These are phyloP conservation scores for Penicillium pulvis DNA, from an alignment of 495 filamentous ascomycete genomes.

Conservation along the genomic window DNA sequence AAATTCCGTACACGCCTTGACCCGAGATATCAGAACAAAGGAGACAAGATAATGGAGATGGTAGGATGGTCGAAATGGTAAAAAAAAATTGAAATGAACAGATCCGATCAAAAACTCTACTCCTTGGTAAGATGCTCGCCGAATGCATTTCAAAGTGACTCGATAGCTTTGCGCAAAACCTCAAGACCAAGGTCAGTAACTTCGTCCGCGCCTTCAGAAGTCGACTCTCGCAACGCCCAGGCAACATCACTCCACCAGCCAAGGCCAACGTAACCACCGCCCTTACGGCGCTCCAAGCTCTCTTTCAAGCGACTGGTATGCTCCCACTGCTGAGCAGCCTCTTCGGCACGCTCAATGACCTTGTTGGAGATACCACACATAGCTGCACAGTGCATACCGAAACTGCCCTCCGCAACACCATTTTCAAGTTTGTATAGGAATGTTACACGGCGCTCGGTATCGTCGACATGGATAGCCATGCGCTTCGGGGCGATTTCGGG, in stretches of 20 bases:
- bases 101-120: not conserved
- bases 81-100: not conserved
- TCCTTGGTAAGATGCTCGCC: not conserved
- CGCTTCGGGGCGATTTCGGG: slow-evolving; percentile 83
- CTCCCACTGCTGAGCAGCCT: slow-evolving; percentile 92
- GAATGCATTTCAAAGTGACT: slow-evolving; percentile 58
- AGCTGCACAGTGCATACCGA: slow-evolving; percentile 98
- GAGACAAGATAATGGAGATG: not conserved
- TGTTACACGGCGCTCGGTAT: slow-evolving; percentile 76
- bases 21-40: slow-evolving; percentile 9
- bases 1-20: not conserved
- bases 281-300: slow-evolving; percentile 77
- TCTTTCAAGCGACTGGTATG: slow-evolving; percentile 89
- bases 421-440: slow-evolving; percentile 95
- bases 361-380: slow-evolving; percentile 92
- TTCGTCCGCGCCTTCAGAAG: slow-evolving; percentile 38
- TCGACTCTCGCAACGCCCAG: slow-evolving; percentile 66
- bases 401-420: slow-evolving; percentile 94
- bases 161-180: slow-evolving; percentile 76
- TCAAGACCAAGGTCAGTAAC: slow-evolving; percentile 59
- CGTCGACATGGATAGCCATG: slow-evolving; percentile 95
- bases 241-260: slow-evolving; percentile 92
- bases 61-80: not conserved
- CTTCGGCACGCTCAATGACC: slow-evolving; percentile 84
- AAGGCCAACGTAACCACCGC: slow-evolving; percentile 76